Evolutionary conservation across 2,329 filamentous ascomycete genomes (phyloP).

Genomic region (Diaporthe capsici): DNA sequence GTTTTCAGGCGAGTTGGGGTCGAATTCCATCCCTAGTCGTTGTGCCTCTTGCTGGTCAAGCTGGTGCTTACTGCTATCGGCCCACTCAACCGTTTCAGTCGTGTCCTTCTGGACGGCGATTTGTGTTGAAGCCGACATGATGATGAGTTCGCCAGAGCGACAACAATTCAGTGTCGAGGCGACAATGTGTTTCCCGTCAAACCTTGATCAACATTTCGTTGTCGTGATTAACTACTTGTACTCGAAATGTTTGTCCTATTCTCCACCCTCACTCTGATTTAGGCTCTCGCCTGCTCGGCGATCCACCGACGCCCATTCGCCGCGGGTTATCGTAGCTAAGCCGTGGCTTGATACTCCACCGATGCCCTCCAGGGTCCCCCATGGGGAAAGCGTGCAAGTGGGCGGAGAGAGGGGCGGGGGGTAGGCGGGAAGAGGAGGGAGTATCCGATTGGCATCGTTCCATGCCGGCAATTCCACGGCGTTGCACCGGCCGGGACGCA

Average conservation of each 20-base stretch:
- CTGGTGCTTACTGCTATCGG: background rate
- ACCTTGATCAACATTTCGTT: background rate
- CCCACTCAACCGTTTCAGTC: slow-evolving; percentile 5
- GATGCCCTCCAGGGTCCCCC: background rate
- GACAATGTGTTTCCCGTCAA: accelerated
- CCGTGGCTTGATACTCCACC: background rate
- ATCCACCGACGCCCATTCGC: slow-evolving; percentile 17
- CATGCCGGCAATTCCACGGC: background rate
- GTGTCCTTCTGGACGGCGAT: background rate
- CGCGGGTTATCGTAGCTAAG: background rate
- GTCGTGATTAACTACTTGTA: slow-evolving; percentile 1
- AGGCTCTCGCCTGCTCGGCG: slow-evolving; percentile 17
- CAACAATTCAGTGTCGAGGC: background rate
- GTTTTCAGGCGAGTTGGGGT: background rate
- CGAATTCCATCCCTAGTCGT: background rate
- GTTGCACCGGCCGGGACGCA: background rate
- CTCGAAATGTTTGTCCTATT: background rate
- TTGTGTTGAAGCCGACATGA: background rate
- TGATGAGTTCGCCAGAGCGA: too few relatives aligned
- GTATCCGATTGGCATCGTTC: slow-evolving; percentile 3
- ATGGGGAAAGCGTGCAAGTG: background rate
- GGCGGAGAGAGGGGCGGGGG: background rate
- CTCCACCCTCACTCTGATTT: background rate
- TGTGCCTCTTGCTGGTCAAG: slow-evolving; percentile 20
- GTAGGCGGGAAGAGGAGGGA: background rate